Base-by-base conservation (phyloP, 768 basidiomycete species). In the Dentipellis sp. region DNA sequence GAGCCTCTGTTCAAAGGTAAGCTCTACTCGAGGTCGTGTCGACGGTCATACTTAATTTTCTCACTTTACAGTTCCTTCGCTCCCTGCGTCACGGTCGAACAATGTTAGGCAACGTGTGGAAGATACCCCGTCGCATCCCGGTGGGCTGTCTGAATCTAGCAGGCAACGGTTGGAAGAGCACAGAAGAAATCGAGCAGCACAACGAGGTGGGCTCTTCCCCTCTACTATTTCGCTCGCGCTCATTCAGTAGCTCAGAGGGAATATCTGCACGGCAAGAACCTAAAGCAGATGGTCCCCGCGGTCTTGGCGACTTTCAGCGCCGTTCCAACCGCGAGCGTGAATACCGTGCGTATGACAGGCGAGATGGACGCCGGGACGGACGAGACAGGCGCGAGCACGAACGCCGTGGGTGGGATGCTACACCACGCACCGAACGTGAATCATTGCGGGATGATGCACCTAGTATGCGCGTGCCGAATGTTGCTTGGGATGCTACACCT, bases 401-500 rank as follows among this genome's bases (percentile, higher is more conserved):
- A 36, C 68, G 48, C 23, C 17, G 68, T 6, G 72, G 64, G 3
- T 85, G 81, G 84, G 81, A 84, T 62, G 72, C 74, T 11, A 85
- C 84, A 3, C 84, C 86, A 16, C 81, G 78, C 36, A 79, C 78
- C 23, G 77, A 79, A n/a, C 78, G 78, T 37, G 69, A 71, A 38
- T 68, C 72, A 16, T 67, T 64, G 16, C 66, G 73, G 48, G 76
- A 78, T 10, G 85, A 89, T 62, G 82, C 82, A 10, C 88, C 91
- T 0, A 93, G 90, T 61, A 83, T 93, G 35, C 84, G 94, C 34
- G 87, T 97, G 14, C 93, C 94, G 0, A 92, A 95, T 68, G 81
- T 91, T 55, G 85, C 84, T 2, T 98, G 94, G 94, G 94, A 97
- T 53, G 88, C 94, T 8, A 98, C 94, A 1, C 94, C 94, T 10